Evolutionary conservation across 257 asterid genomes (phyloP).

Genomic region (Solanum rostratum): DNA sequence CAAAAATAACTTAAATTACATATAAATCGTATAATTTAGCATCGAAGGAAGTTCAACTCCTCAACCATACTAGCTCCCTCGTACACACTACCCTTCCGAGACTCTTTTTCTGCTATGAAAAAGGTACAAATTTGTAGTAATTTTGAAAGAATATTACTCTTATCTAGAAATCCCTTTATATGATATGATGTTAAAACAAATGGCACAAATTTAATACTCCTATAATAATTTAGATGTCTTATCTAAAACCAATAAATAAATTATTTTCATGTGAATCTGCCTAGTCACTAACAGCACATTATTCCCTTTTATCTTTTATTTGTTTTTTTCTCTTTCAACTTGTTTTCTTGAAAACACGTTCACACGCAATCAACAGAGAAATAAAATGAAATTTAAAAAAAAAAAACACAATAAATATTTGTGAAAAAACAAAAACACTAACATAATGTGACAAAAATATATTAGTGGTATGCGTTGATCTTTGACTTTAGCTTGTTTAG

Average conservation of each 20-base stretch:
- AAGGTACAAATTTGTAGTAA: background rate
- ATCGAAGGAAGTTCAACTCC: too few relatives aligned
- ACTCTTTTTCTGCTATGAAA: background rate
- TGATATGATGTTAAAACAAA: background rate
- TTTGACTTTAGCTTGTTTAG: slow-evolving; percentile 29
- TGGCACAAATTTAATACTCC: background rate
- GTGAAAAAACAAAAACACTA: background rate
- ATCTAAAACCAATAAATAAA: background rate
- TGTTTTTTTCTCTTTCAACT: background rate
- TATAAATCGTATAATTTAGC: too few relatives aligned
- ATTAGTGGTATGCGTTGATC: slow-evolving; percentile 4
- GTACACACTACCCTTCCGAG: background rate
- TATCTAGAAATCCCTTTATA: background rate
- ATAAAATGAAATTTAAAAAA: background rate
- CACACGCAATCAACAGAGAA: slow-evolving; percentile 4
- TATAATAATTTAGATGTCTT: background rate
- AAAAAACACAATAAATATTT: background rate
- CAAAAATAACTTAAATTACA: too few relatives aligned
- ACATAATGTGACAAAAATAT: background rate
- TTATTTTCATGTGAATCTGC: background rate
- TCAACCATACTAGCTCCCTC: accelerated
- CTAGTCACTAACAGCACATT: slow-evolving; percentile 17
- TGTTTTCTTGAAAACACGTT: background rate
- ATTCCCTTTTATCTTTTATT: background rate
- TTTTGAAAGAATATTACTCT: background rate